These are phyloP conservation scores for Annona squamosa DNA, from an alignment of 164 flowering plant genomes.

Conservation along the genomic window DNA sequence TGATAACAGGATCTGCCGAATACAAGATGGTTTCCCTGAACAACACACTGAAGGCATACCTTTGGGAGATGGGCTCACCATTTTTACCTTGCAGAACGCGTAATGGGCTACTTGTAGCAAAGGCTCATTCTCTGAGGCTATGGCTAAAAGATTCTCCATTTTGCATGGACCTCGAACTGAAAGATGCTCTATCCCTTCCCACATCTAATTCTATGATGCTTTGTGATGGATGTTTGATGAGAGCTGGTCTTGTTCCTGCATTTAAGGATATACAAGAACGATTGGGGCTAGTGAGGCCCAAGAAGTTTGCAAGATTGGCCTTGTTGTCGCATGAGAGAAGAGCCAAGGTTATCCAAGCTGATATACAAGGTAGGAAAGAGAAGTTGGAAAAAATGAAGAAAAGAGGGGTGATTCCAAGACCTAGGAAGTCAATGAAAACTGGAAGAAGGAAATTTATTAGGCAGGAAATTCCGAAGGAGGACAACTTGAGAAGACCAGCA, in stretches of 20 bases:
- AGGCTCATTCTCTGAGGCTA: conserved; percentile 85
- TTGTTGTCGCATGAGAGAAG: conserved; percentile 67
- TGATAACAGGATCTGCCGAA: conserved; percentile 84
- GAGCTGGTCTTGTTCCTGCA: conserved; percentile 88
- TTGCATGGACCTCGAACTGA: conserved; percentile 89
- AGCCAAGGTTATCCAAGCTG: conserved; percentile 62
- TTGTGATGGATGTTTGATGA: conserved; percentile 72
- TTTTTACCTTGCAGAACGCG: conserved; percentile 85
- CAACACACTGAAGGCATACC: conserved; percentile 71
- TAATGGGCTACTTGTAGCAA: conserved; percentile 75
- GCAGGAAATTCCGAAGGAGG: conserved; percentile 4
- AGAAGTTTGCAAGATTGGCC: conserved; percentile 82
- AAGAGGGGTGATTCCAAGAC: conserved; percentile 18
- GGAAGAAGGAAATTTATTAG: conserved; percentile 27
- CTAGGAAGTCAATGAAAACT: conserved; percentile 20
- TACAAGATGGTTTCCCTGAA: conserved; percentile 79
- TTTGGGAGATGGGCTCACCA: conserved; percentile 99
- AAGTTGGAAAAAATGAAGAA: conserved; percentile 59
- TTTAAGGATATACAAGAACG: conserved; percentile 66
- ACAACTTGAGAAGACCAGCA: not conserved
- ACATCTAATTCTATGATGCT: conserved; percentile 81
- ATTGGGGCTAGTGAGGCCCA: conserved; percentile 73
- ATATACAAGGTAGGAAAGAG: conserved; percentile 64
- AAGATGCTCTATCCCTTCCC: conserved; percentile 65
- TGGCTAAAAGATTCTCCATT: conserved; percentile 98